Evolutionary conservation across 768 basidiomycete species (phyloP), one percentile per base, ranked within the genome.

Genomic region (Cyathus striatus): DNA sequence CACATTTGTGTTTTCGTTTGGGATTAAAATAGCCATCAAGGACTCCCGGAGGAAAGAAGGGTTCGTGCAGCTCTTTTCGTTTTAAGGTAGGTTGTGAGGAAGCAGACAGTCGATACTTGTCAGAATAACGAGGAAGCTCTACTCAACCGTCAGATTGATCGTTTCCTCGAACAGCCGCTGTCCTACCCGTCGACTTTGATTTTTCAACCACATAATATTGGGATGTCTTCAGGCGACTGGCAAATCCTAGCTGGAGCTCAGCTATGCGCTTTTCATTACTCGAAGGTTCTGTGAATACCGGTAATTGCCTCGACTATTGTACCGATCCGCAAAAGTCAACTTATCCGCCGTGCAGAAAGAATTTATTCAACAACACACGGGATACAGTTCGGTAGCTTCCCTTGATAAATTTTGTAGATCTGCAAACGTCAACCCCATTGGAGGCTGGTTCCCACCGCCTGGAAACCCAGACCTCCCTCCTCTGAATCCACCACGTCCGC

Each of bases 41-140:
- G 35, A 92, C 73, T 30, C 81, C 82, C 12, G 70, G 58, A 4
- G 90, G 90, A 51, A 92, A 92, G 67, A 88, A 90, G 0, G 83
- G 75, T 42, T 75, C 73, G 47, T 90, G 77, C 3, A 92, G 64
- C 21, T 87, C 81, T 49, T 75, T 79, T 39, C 79, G 73, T 57
- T 82, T 85, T 45, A 92, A 68, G 27, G 75, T 67, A 9, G 88
- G 86, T 44, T 81, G 81, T 1, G 75, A 72, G 5, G 72, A 55
- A 5, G 68, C 59, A 6, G 79, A 80, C 2, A 82, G 78, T 5
- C 82, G 75, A 58, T 90, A 90, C 61, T 86, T 88, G 62, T 92
- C 90, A 14, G 87, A 89, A 58, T 90, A 92, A 22, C 86, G 79
- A 33, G 84, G 79, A 3, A 91, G 63, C 33, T 89, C 90, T 87